Evolutionary conservation across 345 rosid species (phyloP).

Genomic region (Euphorbia pulcherrima): DNA sequence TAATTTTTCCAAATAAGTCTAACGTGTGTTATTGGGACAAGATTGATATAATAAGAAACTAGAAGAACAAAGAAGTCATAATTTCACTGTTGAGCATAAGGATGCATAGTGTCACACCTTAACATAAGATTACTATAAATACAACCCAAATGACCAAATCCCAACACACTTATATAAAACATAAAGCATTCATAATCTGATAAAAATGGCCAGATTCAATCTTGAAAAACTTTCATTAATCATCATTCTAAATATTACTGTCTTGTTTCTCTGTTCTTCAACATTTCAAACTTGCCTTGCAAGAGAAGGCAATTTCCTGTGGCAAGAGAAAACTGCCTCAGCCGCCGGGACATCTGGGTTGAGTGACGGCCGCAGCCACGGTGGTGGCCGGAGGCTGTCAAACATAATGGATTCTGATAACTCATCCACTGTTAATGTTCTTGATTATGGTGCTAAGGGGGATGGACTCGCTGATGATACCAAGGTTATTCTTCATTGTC

Average conservation of each 20-base stretch:
- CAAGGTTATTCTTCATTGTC: conserved; percentile 42
- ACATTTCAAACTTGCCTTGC: conserved; percentile 42
- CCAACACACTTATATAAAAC: background rate
- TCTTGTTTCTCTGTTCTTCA: conserved; percentile 28
- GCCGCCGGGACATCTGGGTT: no score
- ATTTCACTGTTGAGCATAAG: conserved; percentile 34
- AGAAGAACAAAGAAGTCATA: conserved; percentile 11
- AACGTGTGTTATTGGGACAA: no score
- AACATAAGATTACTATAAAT: conserved; percentile 32
- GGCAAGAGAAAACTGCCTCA: conserved; percentile 13
- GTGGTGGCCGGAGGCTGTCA: conserved; percentile 19
- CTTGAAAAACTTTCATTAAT: conserved; percentile 21
- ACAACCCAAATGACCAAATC: conserved; percentile 7
- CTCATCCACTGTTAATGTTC: conserved; percentile 45
- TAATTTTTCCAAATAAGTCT: no score
- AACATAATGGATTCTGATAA: conserved; percentile 10
- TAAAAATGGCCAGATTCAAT: conserved; percentile 34
- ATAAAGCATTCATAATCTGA: background rate
- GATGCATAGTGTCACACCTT: conserved; percentile 15
- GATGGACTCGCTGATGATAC: conserved; percentile 72
- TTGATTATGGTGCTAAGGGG: conserved; percentile 76
- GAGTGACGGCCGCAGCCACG: background rate
- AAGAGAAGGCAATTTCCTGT: conserved; percentile 43
- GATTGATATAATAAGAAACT: no score
- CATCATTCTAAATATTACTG: conserved; percentile 22